Evolutionary conservation across 1,284 basidiomycete species (phyloP).

Genomic region (Porogramme epimiltina): DNA sequence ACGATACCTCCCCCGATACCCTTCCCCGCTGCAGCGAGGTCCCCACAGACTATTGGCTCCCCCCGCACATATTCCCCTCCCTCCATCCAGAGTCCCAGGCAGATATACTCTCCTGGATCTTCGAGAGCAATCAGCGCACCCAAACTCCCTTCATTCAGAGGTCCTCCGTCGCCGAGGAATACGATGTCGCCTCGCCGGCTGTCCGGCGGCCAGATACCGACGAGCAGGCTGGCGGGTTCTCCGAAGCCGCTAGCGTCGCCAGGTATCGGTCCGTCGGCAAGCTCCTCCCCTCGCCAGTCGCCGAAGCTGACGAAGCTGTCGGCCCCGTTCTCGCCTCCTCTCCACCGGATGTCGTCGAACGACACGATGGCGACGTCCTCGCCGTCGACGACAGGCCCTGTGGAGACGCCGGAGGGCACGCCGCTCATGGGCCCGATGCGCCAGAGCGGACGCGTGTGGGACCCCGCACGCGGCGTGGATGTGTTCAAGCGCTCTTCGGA

Average conservation of each 20-base stretch:
- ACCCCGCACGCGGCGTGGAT: slow-evolving; percentile 79
- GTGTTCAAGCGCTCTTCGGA: slow-evolving; percentile 82
- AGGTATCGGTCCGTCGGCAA: slow-evolving; percentile 19
- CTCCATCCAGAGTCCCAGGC: slow-evolving; percentile 24
- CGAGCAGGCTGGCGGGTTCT: slow-evolving; percentile 24
- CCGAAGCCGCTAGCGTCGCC: slow-evolving; percentile 27
- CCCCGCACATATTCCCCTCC: slow-evolving; percentile 37
- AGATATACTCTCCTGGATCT: slow-evolving; percentile 17
- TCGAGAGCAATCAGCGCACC: slow-evolving; percentile 18
- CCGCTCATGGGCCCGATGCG: slow-evolving; percentile 24
- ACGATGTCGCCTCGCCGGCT: slow-evolving; percentile 20
- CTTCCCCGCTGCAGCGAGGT: slow-evolving; percentile 35
- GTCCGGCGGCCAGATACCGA: slow-evolving; percentile 19
- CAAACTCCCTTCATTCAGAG: slow-evolving; percentile 19
- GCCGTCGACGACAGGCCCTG: slow-evolving; percentile 50
- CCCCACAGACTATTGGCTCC: slow-evolving; percentile 33
- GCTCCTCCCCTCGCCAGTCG: slow-evolving; percentile 25
- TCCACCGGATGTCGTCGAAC: slow-evolving; percentile 32
- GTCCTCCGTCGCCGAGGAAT: slow-evolving; percentile 17
- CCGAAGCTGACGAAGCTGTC: slow-evolving; percentile 27
- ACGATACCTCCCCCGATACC: slow-evolving; percentile 21
- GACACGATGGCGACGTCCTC: slow-evolving; percentile 39
- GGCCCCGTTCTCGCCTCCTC: slow-evolving; percentile 26
- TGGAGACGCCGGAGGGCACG: slow-evolving; percentile 28
- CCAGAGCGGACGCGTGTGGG: slow-evolving; percentile 62